phyloP scores from a whole-genome alignment of 495 filamentous ascomycete species.

The Tuber aestivum region DNA sequence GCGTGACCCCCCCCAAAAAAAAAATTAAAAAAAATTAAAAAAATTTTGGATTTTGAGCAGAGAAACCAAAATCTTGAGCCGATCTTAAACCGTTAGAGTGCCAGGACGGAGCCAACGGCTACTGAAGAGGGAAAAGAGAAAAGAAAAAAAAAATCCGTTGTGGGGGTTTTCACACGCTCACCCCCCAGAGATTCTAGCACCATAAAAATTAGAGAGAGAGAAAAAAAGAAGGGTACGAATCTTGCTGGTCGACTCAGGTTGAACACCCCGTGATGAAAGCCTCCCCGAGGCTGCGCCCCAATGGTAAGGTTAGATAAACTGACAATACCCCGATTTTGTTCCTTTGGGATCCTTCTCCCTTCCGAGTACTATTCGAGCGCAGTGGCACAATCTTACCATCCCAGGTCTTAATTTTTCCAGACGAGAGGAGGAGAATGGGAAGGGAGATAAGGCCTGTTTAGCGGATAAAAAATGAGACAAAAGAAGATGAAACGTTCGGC shows the following conservation, averaged over 20 bases:
- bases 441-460: background rate
- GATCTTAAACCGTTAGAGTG: background rate
- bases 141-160: background rate
- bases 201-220: background rate
- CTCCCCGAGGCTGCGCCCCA: background rate
- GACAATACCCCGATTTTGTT: background rate
- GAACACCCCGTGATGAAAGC: background rate
- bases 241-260: background rate
- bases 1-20: background rate
- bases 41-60: background rate
- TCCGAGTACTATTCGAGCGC: background rate
- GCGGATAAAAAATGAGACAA: background rate
- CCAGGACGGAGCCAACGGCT: background rate
- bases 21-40: too few relatives aligned
- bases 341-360: background rate
- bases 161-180: background rate
- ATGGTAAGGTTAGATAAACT: background rate
- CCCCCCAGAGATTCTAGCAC: background rate
- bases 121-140: too few relatives aligned
- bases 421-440: background rate
- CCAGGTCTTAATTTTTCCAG: background rate
- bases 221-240: background rate
- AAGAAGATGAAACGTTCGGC: background rate
- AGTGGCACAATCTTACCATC: background rate
- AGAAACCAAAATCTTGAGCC: background rate